These are phyloP conservation scores for Apostasia ramifera DNA, from an alignment of 106 monocot species.

Conservation along the genomic window DNA sequence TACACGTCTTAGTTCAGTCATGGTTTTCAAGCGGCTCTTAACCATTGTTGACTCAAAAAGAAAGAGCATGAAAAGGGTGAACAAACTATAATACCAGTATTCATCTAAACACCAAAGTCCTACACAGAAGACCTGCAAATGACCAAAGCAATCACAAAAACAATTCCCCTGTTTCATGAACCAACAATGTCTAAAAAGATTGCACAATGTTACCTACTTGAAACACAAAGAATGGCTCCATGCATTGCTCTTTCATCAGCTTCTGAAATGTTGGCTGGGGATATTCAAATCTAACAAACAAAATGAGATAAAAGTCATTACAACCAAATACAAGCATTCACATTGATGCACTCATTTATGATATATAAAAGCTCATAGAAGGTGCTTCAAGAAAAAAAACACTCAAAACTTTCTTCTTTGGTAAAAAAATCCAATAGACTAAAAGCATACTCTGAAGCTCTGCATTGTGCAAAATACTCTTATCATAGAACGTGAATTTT, in stretches of 20 bases:
- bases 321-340: no score
- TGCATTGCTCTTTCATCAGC: conserved; percentile 94
- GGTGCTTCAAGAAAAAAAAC: no score
- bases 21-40: conserved; percentile 85
- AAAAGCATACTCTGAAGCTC: no score
- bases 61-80: conserved; percentile 96
- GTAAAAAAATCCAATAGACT: no score
- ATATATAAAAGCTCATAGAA: no score
- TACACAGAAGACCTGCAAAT: conserved; percentile 87
- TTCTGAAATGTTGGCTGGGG: conserved; percentile 96
- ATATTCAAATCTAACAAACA: conserved; percentile 81
- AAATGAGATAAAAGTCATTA: not conserved
- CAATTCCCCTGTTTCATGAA: not conserved
- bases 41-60: conserved; percentile 99
- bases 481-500: no score
- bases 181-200: not conserved
- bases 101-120: conserved; percentile 98
- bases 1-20: conserved; percentile 96
- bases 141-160: not conserved
- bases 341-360: no score
- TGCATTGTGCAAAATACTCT: no score
- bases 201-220: conserved; percentile 38
- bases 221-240: conserved; percentile 99
- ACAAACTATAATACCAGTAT: conserved; percentile 98
- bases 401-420: no score